Base-by-base conservation (phyloP, 176 grass and related monocot species). In the Hordeum vulgare region DNA sequence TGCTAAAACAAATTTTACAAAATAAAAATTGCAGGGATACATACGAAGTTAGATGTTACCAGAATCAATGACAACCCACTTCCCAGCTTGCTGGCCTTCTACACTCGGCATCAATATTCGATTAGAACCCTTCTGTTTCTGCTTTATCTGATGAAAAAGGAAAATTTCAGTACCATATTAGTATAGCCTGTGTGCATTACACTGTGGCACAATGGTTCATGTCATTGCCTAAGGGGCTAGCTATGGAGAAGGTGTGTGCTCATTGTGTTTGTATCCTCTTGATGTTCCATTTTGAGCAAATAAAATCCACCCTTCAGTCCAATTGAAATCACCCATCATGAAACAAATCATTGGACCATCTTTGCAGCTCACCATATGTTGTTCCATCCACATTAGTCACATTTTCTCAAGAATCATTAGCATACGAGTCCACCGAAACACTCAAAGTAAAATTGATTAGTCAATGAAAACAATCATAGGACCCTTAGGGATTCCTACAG, bases 21-120 rank as follows among this genome's bases (percentile, higher is more conserved):
- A 86, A n/a, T n/a, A n/a, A 74, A 47, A 12, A 76, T 29, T 56
- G 24, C 7, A 80, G 42, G 7, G 70, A 78, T 80, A 31, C 64
- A 51, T 24, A 49, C 26, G 17, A 28, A 11, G 78, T 28, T 60
- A 40, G 61, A 60, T 85, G 72, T 86, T 39, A 94, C 95, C 95
- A 70, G 92, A 98, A 93, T 98, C 95, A 82, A 95, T 86, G 76
- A 95, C 90, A 56, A 98, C 87, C 92, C 95, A 98, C 39, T 98
- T 98, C 81, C 95, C 95, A 74, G 85, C 92, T 75, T 72, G 90
- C 24, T 92, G 92, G 11, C 95, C 95, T 85, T 98, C 85, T 34
- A 98, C 92, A 77, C 90, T 98, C 0, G 95, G 95, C 90, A 98
- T 94, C 65, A 98, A 63, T 85, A 90, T 70, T 81, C 90, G 85